Evolutionary conservation across 202 grass and related monocot genomes (phyloP).

Genomic region (Zizania palustris): DNA sequence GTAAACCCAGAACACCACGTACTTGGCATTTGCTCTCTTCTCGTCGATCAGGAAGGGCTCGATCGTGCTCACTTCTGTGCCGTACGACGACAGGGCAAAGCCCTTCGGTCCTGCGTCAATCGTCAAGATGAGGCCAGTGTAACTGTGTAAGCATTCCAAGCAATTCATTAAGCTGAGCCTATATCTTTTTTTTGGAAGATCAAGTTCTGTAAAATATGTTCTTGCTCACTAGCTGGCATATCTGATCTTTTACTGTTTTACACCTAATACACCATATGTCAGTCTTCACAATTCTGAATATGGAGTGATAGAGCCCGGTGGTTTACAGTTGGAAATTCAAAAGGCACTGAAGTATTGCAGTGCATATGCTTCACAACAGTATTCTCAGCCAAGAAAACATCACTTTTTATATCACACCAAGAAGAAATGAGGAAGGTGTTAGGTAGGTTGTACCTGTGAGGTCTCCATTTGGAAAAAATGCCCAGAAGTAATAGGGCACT

Average conservation of each 20-base stretch:
- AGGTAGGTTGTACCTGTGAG: constrained; percentile 63
- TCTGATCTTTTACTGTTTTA: not conserved
- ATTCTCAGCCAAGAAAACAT: constrained; percentile 19
- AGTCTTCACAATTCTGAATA: not conserved
- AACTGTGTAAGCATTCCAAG: not conserved
- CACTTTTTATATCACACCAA: not conserved
- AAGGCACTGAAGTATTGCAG: not conserved
- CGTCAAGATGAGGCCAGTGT: not conserved
- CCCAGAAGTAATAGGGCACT: constrained; percentile 89
- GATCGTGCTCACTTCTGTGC: constrained; percentile 70
- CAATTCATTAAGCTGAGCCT: not conserved
- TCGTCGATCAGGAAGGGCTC: constrained; percentile 95
- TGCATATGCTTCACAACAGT: not conserved
- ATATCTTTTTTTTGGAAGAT: not conserved
- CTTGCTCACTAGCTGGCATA: not conserved
- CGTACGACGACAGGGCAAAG: constrained; percentile 76
- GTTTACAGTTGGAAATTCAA: not conserved
- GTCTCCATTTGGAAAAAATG: constrained; percentile 74
- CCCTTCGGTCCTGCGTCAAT: constrained; percentile 77
- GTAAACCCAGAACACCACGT: constrained; percentile 85
- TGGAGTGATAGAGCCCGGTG: not conserved
- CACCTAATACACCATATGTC: not conserved
- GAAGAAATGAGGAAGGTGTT: not conserved
- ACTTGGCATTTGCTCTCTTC: constrained; percentile 70
- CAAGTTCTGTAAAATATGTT: not conserved